phyloP scores from a whole-genome alignment of 2,329 filamentous ascomycete species.

The Aspergillus sp. region DNA sequence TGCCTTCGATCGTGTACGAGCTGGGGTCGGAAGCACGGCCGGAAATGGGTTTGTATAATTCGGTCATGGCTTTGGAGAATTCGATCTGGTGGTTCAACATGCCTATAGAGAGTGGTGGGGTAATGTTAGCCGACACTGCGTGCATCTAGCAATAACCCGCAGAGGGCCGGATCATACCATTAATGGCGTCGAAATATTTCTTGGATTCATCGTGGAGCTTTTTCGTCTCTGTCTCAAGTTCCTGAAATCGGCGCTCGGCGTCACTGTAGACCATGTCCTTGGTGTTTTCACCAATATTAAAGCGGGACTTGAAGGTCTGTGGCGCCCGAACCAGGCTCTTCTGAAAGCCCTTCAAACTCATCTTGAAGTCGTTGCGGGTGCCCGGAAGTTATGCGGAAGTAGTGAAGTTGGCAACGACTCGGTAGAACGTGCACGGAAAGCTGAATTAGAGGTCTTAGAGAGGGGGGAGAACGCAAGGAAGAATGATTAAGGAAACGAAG shows the following conservation, averaged over 20 bases:
- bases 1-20: slow-evolving; percentile 76
- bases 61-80: slow-evolving; percentile 92
- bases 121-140: background rate
- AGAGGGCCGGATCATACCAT: slow-evolving; percentile 54
- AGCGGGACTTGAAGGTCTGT: slow-evolving; percentile 85
- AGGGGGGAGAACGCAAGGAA: slow-evolving; percentile 1
- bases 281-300: slow-evolving; percentile 93
- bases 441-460: background rate
- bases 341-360: slow-evolving; percentile 97
- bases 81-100: slow-evolving; percentile 98
- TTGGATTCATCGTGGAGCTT: slow-evolving; percentile 94
- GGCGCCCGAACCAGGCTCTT: slow-evolving; percentile 88
- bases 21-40: slow-evolving; percentile 92
- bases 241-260: slow-evolving; percentile 87
- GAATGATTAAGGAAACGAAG: background rate
- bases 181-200: slow-evolving; percentile 97
- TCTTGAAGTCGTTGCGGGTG: slow-evolving; percentile 40
- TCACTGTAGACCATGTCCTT: slow-evolving; percentile 95
- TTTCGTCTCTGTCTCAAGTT: slow-evolving; percentile 94
- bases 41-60: slow-evolving; percentile 98
- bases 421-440: background rate
- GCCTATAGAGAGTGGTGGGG: slow-evolving; percentile 44
- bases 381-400: slow-evolving; percentile 3
- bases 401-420: background rate
- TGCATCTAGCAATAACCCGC: background rate